These are phyloP conservation scores for Cytospora piceicola DNA, from an alignment of 2,329 filamentous ascomycete genomes.

Conservation along the genomic window DNA sequence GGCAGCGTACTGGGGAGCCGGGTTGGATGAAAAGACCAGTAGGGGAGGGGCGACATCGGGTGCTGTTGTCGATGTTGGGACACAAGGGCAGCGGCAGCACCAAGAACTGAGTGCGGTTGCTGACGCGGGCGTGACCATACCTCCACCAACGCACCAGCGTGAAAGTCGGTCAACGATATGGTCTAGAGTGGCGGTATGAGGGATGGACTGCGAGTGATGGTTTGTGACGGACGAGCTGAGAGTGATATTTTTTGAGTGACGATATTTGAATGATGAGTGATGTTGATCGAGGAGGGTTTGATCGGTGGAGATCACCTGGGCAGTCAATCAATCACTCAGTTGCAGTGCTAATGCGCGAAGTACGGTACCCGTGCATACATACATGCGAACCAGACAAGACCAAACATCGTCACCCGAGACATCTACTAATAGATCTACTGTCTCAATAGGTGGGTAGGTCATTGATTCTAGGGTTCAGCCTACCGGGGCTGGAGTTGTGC, in stretches of 20 bases:
- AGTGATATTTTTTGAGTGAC: too few relatives aligned
- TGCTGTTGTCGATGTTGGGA: neutral
- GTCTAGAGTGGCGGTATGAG: neutral
- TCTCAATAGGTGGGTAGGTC: too few relatives aligned
- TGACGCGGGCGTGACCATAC: neutral
- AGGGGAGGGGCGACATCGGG: neutral
- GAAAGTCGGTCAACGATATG: neutral
- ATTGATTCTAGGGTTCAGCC: too few relatives aligned
- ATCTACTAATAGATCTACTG: too few relatives aligned
- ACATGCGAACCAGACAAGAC: too few relatives aligned
- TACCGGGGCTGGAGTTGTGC: too few relatives aligned
- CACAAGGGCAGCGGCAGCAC: neutral
- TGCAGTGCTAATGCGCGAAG: neutral
- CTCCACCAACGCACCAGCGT: neutral
- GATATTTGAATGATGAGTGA: too few relatives aligned
- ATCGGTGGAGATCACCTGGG: neutral
- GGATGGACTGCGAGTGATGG: neutral
- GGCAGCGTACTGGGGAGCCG: slow-evolving; percentile 38
- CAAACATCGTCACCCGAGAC: too few relatives aligned
- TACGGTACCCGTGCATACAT: neutral
- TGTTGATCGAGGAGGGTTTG: too few relatives aligned
- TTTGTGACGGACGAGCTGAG: neutral
- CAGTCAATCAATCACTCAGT: neutral
- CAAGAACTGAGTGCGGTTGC: neutral
- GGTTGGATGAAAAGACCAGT: slow-evolving; percentile 23